Base-by-base conservation (phyloP, 306 rosid species). In the Casuarina cunninghamiana region DNA sequence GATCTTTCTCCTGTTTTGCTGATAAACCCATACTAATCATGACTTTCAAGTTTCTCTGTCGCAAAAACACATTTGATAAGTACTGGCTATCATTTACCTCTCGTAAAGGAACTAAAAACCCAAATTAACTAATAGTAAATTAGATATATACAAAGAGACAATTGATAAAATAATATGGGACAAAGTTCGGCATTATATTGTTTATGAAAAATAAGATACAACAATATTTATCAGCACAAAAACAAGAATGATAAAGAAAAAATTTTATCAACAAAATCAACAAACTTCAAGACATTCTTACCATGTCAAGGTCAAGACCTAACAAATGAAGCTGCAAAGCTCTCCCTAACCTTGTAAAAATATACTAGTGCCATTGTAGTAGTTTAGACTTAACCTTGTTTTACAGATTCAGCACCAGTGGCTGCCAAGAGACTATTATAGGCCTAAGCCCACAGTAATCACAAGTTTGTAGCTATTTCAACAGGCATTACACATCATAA, bases 11-110 rank as follows among this genome's bases (percentile, higher is more conserved):
- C 89, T 92, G 90, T 86, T 90, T 93, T 72, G 92, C 99, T 69
- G 97, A 90, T 81, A 87, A 75, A 81, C 99, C 91, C 96, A 77
- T 89, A 83, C 60, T 96, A 87, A 96, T 86, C 99, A 96, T 96
- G 80, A 85, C 69, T 87, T 96, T 96, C 79, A 96, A 89, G 81
- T 96, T 91, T 84, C 99, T 93, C 99, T 96, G 89, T 60, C 75
- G 83, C 53, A 84, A 70, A 76, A 83, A 76, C 71, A 74, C 75
- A 87, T 78, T 81, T 75, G 74, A 74, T 43, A 69, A 69, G 77
- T 70, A 74, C 69, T 80, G 70, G 79, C 65, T 77, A 41, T 72
- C 60, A 76, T 48, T 21, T 63, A 9, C 2, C 8, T 19, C 51
- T 63, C 38, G 44, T 39, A 63, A 5, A 38, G 13, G 43, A 63